phyloP scores from a whole-genome alignment of 495 filamentous ascomycete genomes.

The Aspergillus homomorphus region DNA sequence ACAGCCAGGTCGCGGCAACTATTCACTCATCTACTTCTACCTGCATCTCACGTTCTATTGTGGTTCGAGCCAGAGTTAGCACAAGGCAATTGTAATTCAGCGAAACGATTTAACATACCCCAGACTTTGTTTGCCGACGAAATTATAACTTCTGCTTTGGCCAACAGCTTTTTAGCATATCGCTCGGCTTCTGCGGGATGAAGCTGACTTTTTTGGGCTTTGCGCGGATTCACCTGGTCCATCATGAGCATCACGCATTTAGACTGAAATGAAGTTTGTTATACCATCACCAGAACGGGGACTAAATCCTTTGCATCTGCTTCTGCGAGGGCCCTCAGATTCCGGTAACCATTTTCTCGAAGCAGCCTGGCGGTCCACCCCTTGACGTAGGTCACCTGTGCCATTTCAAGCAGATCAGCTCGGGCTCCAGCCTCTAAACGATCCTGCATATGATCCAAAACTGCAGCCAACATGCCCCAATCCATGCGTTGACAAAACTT shows the following conservation, averaged over 20 bases:
- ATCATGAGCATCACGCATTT: not conserved
- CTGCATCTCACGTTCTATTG: conserved; percentile 42
- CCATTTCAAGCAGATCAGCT: conserved; percentile 68
- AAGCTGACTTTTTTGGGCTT: conserved; percentile 55
- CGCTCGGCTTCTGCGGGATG: conserved; percentile 59
- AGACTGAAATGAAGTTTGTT: not conserved
- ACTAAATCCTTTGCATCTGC: conserved; percentile 65
- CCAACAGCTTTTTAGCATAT: conserved; percentile 59
- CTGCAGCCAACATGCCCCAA: conserved; percentile 71
- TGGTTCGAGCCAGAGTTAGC: conserved; percentile 7
- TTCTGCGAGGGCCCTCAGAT: conserved; percentile 63
- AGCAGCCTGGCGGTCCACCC: conserved; percentile 73
- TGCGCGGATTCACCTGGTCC: conserved; percentile 45
- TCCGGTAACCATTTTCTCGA: conserved; percentile 73
- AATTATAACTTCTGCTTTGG: conserved; percentile 67
- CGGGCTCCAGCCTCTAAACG: conserved; percentile 70
- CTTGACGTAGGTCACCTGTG: conserved; percentile 75
- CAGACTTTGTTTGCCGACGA: conserved; percentile 69
- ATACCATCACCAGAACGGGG: conserved; percentile 66
- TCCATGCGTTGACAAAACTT: conserved; percentile 74
- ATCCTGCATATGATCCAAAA: conserved; percentile 74
- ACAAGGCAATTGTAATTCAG: not conserved
- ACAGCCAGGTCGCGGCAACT: not conserved
- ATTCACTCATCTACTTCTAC: conserved; percentile 40
- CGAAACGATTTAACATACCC: conserved; percentile 46